Evolutionary conservation across 2,329 filamentous ascomycete genomes (phyloP).

Genomic region (Akanthomyces lecanii): DNA sequence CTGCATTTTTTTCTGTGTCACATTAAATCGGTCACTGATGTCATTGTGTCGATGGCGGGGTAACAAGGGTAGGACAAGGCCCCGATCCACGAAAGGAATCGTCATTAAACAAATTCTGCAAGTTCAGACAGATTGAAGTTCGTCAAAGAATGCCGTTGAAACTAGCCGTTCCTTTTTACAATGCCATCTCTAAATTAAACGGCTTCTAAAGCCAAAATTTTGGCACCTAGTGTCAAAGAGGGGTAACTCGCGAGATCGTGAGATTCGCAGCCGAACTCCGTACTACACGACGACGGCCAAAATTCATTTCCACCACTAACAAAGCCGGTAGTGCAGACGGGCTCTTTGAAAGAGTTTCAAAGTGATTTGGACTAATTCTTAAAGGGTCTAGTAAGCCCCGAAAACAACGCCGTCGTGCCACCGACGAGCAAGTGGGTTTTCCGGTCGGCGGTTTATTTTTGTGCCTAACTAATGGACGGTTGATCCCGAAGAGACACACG

Average conservation of each 20-base stretch:
- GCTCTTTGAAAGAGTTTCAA: not conserved
- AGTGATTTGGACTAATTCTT: not conserved
- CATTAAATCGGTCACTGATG: not conserved
- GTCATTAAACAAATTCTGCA: not conserved
- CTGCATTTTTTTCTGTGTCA: too few relatives aligned
- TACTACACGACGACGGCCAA: not conserved
- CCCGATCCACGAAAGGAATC: not conserved
- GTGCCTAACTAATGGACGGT: not conserved
- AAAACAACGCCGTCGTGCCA: conserved; percentile 8
- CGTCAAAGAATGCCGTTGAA: not conserved
- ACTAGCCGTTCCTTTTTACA: not conserved
- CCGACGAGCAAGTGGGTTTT: conserved; percentile 7
- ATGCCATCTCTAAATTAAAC: not conserved
- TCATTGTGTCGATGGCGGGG: not conserved
- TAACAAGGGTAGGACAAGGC: not conserved
- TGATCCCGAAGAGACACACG: not conserved
- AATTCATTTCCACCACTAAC: conserved; percentile 10
- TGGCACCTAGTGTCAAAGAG: not conserved
- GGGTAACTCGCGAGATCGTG: not conserved
- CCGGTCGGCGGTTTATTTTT: not conserved
- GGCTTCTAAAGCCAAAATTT: not conserved
- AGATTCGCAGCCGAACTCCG: not conserved
- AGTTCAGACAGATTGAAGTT: not conserved
- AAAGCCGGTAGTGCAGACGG: not conserved
- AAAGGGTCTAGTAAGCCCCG: conserved; percentile 4